These are phyloP conservation scores for Fonsecaea erecta DNA, from an alignment of 2,329 filamentous ascomycete genomes.

Conservation along the genomic window DNA sequence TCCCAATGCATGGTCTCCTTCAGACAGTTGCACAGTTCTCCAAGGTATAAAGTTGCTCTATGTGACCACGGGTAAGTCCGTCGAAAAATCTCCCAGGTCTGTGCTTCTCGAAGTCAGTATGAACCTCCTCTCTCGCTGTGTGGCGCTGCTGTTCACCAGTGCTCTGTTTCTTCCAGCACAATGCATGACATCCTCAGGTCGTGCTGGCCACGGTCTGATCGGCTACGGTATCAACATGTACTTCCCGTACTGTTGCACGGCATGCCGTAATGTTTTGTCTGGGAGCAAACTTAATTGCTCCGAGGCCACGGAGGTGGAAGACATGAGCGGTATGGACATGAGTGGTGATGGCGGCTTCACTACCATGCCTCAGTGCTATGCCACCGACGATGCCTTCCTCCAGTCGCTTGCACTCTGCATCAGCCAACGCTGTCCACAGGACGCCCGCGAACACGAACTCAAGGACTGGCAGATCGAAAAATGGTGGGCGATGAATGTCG, in stretches of 20 bases:
- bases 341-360: conserved; percentile 23
- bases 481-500: conserved; percentile 32
- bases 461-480: conserved; percentile 10
- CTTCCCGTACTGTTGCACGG: conserved; percentile 38
- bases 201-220: conserved; percentile 36
- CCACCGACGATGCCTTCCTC: conserved; percentile 38
- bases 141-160: background rate
- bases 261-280: conserved; percentile 40
- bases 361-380: conserved; percentile 41
- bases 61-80: background rate
- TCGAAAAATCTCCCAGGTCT: background rate
- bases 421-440: conserved; percentile 34
- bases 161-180: background rate
- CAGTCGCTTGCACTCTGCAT: conserved; percentile 42
- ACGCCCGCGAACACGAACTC: conserved; percentile 24
- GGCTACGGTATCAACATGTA: conserved; percentile 42
- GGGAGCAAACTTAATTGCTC: conserved; percentile 40
- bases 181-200: background rate
- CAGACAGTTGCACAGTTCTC: background rate
- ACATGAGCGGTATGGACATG: conserved; percentile 34
- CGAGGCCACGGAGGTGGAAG: conserved; percentile 36
- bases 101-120: background rate
- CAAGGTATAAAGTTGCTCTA: background rate
- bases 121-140: background rate
- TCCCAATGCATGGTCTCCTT: background rate